Percentiles rank a stretch among this genome's conserved stretches.
Evolutionary conservation across 1,284 basidiomycete species (phyloP).

Genomic region (Coniferiporia sulphurascens): DNA sequence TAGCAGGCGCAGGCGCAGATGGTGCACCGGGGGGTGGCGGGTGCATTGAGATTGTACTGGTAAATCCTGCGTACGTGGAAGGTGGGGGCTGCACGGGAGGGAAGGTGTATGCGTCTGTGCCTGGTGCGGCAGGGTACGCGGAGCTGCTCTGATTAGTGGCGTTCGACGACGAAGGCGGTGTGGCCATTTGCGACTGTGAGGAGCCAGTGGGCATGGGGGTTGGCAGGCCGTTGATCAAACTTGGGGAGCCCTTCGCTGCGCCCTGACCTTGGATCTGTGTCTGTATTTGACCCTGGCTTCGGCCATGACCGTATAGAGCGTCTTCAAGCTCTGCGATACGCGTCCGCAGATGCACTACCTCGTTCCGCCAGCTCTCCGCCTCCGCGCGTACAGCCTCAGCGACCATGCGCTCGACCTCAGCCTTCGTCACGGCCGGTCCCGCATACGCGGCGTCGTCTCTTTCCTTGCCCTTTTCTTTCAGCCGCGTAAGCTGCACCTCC

Average conservation of each 20-base stretch:
- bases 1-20: background rate
- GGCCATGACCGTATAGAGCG: background rate
- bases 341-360: constrained; percentile 49
- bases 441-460: constrained; percentile 36
- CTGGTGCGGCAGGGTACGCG: constrained; percentile 2
- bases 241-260: background rate
- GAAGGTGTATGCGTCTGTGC: constrained; percentile 15
- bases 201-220: background rate
- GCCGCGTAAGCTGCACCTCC: constrained; percentile 43
- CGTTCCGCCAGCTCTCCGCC: constrained; percentile 48
- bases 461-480: constrained; percentile 23
- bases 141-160: background rate
- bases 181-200: background rate
- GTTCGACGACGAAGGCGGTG: background rate
- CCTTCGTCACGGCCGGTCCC: constrained; percentile 25
- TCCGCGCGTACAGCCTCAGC: constrained; percentile 46
- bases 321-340: constrained; percentile 55
- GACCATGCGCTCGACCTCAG: constrained; percentile 13
- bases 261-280: background rate
- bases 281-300: background rate
- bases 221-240: background rate
- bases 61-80: background rate
- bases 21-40: background rate
- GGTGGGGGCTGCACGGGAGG: constrained; percentile 9
- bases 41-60: background rate